These are phyloP conservation scores for Lentinula novae-zelandiae DNA, from an alignment of 1,284 basidiomycete species.

Conservation along the genomic window DNA sequence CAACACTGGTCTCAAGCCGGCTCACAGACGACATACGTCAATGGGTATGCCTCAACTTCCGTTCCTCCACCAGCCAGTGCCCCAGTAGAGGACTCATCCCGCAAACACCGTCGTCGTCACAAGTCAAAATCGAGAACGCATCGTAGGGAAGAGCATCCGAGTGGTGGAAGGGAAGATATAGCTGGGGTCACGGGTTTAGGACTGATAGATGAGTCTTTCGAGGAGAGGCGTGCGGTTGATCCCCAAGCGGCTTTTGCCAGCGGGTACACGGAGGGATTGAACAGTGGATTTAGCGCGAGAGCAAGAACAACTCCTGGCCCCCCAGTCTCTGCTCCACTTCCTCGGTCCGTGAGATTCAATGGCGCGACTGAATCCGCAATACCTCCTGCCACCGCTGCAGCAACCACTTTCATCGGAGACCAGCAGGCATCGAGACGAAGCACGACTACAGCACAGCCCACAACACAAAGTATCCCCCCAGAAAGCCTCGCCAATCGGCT, in stretches of 20 bases:
- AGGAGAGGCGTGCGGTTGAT: neutral
- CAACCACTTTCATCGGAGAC: neutral
- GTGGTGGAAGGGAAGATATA: constrained; percentile 2
- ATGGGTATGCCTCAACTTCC: neutral
- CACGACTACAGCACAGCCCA: neutral
- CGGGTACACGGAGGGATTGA: constrained; percentile 7
- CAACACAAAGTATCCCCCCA: neutral
- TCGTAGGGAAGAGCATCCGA: neutral
- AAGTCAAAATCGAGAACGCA: constrained; percentile 2
- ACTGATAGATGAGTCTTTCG: constrained; percentile 6
- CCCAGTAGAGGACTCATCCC: neutral
- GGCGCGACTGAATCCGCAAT: neutral
- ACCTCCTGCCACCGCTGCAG: neutral
- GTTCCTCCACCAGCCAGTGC: neutral
- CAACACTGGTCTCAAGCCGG: neutral
- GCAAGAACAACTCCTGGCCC: neutral
- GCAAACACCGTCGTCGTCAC: neutral
- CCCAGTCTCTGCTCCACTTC: neutral
- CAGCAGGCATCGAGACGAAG: neutral
- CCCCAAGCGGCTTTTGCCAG: neutral
- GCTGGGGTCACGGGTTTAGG: constrained; percentile 9
- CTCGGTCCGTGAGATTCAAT: neutral
- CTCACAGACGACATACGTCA: neutral
- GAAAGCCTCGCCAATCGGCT: constrained; percentile 1
- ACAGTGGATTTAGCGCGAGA: constrained; percentile 3